These are phyloP conservation scores for Medicago arabica DNA, from an alignment of 306 rosid species.

Conservation along the genomic window DNA sequence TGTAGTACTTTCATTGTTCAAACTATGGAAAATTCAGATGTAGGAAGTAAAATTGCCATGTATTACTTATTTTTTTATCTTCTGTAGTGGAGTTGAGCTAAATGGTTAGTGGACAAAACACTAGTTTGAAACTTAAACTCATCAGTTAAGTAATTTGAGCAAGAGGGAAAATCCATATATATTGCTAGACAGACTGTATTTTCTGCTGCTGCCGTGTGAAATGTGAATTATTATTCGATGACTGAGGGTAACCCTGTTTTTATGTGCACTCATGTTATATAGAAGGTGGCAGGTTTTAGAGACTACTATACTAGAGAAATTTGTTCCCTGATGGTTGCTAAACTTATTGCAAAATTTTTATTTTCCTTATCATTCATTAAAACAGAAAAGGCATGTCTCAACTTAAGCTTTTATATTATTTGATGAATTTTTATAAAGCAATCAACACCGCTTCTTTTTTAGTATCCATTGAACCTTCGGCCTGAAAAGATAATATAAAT, in stretches of 20 bases:
- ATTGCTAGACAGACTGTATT: conserved; percentile 11
- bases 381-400: conserved; percentile 4
- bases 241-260: not conserved
- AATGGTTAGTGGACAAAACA: conserved; percentile 25
- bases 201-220: conserved; percentile 3
- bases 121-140: not conserved
- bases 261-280: not conserved
- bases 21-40: conserved; percentile 28
- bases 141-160: not conserved
- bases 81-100: not conserved
- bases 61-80: conserved; percentile 8
- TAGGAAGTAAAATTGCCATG: conserved; percentile 6
- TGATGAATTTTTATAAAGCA: conserved; percentile 14
- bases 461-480: conserved; percentile 25
- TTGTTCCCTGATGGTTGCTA: conserved; percentile 8
- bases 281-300: conserved; percentile 1
- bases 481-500: not conserved
- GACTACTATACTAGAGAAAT: not conserved
- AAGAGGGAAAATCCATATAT: conserved; percentile 4
- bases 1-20: conserved; percentile 7
- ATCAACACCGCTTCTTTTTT: conserved; percentile 25
- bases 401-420: conserved; percentile 18
- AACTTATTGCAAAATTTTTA: not conserved
- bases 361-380: conserved; percentile 29
- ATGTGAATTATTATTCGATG: conserved; percentile 14